Evolutionary conservation across 768 basidiomycete species (phyloP).

Genomic region (Auriscalpium orientale): DNA sequence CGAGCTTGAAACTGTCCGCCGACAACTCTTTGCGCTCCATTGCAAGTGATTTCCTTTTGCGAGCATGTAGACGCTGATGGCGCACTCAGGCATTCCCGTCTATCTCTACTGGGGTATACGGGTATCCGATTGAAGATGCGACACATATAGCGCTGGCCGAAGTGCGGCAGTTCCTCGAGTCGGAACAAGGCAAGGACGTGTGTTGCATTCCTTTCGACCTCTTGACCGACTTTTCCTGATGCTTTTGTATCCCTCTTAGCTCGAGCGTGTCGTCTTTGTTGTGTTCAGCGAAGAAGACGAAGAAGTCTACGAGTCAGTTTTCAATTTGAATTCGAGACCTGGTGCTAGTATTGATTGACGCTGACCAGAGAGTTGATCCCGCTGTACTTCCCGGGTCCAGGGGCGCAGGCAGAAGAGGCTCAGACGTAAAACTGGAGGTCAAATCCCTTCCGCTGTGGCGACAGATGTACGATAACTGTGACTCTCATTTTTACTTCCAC

Average conservation of each 20-base stretch:
- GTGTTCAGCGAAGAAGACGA: slow-evolving; percentile 64
- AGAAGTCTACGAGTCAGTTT: slow-evolving; percentile 54
- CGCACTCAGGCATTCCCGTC: slow-evolving; percentile 63
- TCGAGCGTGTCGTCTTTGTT: slow-evolving; percentile 71
- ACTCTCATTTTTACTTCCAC: too few species aligned
- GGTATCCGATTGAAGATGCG: slow-evolving; percentile 69
- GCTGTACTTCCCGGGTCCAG: background rate
- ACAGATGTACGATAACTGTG: too few species aligned
- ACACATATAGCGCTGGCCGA: slow-evolving; percentile 60
- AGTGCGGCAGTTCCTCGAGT: slow-evolving; percentile 50
- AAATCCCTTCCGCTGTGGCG: too few species aligned
- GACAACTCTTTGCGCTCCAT: slow-evolving; percentile 56
- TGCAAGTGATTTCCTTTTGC: slow-evolving; percentile 32
- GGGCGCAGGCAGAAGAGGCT: background rate
- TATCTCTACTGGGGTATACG: slow-evolving; percentile 73
- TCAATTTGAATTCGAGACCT: too few species aligned
- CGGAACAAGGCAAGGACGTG: slow-evolving; percentile 36
- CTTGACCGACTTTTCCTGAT: background rate
- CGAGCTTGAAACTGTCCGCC: slow-evolving; percentile 53
- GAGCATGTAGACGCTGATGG: too few species aligned
- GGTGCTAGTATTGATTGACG: background rate
- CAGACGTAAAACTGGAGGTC: background rate
- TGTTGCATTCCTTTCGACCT: background rate
- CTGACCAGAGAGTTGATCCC: background rate
- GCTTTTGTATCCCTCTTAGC: slow-evolving; percentile 14